Evolutionary conservation across 2,329 filamentous ascomycete genomes (phyloP).

Genomic region (Verticillium dahliae): DNA sequence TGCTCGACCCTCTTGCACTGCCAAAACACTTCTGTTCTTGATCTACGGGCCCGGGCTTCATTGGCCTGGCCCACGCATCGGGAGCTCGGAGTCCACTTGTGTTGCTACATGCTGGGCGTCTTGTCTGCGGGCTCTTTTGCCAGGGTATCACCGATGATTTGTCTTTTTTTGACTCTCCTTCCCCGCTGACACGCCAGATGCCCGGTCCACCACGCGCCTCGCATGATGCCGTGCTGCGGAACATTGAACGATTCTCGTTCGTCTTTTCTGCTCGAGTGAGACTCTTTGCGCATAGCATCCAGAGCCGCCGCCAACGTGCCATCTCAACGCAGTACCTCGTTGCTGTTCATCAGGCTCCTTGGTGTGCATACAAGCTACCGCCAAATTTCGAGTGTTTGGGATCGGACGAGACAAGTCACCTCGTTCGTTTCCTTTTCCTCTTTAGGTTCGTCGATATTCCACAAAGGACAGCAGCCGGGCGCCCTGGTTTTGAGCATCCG

Average conservation of each 20-base stretch:
- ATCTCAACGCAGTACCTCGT: conserved; percentile 3
- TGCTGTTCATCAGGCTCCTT: background rate
- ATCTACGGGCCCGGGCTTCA: conserved; percentile 19
- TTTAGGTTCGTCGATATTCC: background rate
- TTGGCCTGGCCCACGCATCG: conserved; percentile 13
- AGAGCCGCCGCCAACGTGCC: conserved; percentile 2
- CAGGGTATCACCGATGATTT: conserved; percentile 17
- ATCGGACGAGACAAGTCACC: conserved; percentile 29
- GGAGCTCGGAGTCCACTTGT: conserved; percentile 13
- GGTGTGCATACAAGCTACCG: conserved; percentile 12
- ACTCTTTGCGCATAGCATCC: conserved; percentile 6
- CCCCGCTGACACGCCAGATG: conserved; percentile 12
- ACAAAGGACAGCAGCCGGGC: background rate
- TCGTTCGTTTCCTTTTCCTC: conserved; percentile 17
- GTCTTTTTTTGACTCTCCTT: conserved; percentile 17
- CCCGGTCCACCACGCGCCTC: conserved; percentile 9
- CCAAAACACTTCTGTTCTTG: conserved; percentile 25
- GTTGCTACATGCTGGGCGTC: conserved; percentile 5
- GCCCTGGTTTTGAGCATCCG: background rate
- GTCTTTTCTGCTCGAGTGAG: conserved; percentile 1
- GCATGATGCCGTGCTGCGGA: conserved; percentile 9
- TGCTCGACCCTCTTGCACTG: conserved; percentile 14
- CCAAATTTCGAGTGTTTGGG: conserved; percentile 15
- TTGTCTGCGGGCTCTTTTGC: conserved; percentile 5
- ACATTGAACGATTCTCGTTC: conserved; percentile 14